These are phyloP conservation scores for Warburgia ugandensis DNA, from an alignment of 164 flowering plant genomes.

Conservation along the genomic window DNA sequence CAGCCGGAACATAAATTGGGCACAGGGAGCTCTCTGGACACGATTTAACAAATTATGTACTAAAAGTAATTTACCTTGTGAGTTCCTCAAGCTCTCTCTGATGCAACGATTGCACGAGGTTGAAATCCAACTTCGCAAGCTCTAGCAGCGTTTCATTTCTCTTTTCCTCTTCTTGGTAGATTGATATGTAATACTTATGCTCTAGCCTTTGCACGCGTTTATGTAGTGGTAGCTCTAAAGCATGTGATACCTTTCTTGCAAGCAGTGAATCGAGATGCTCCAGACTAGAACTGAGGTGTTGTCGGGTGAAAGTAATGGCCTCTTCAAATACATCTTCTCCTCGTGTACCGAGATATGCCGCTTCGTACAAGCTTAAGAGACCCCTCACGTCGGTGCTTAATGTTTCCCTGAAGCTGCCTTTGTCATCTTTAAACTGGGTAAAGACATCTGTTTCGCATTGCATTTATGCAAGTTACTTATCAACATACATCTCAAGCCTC, in stretches of 20 bases:
- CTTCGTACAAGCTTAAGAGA: conserved; percentile 45
- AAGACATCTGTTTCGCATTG: conserved; percentile 12
- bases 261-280: conserved; percentile 9
- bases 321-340: conserved; percentile 48
- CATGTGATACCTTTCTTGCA: conserved; percentile 20
- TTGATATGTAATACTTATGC: conserved; percentile 26
- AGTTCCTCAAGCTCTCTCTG: conserved; percentile 28
- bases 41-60: too few relatives aligned
- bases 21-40: too few relatives aligned
- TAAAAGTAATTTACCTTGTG: conserved; percentile 18
- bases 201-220: conserved; percentile 30
- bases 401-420: conserved; percentile 11
- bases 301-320: conserved; percentile 29
- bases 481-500: too few relatives aligned
- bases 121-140: conserved; percentile 56
- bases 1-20: too few relatives aligned
- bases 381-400: conserved; percentile 22
- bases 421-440: conserved; percentile 1
- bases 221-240: conserved; percentile 26
- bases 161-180: conserved; percentile 21
- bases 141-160: conserved; percentile 20
- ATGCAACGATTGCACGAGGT: conserved; percentile 33
- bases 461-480: too few relatives aligned
- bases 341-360: conserved; percentile 29
- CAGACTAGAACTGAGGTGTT: conserved; percentile 13